phyloP scores from a whole-genome alignment of 1,139 yeast genomes.

The Kodamaea sp. region DNA sequence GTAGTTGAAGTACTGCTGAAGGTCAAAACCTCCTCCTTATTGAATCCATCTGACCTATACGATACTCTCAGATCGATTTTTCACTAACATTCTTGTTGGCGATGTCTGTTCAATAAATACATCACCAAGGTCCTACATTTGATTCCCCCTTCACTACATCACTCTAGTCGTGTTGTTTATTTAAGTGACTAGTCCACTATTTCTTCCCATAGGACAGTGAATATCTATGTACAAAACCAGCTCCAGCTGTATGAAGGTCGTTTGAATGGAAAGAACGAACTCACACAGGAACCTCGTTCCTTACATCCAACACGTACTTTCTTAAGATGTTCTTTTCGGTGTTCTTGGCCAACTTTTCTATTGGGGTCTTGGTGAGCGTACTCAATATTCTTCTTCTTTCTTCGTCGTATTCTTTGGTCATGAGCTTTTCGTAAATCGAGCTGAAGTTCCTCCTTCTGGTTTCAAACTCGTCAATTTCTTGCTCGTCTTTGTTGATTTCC shows the following conservation, averaged over 20 bases:
- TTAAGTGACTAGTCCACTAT: too few species aligned
- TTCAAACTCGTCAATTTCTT: constrained; percentile 30
- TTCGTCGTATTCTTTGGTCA: constrained; percentile 30
- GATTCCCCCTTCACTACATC: too few species aligned
- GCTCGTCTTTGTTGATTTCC: constrained; percentile 38
- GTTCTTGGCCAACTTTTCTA: constrained; percentile 38
- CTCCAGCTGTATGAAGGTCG: neutral
- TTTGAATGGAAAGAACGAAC: constrained; percentile 4
- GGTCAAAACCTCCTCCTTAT: too few species aligned
- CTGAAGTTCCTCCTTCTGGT: constrained; percentile 32
- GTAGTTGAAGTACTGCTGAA: too few species aligned
- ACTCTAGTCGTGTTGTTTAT: too few species aligned
- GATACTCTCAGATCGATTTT: too few species aligned
- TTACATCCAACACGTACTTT: constrained; percentile 46
- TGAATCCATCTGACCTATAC: too few species aligned
- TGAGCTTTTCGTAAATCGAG: constrained; percentile 36
- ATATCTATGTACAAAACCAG: constrained; percentile 1
- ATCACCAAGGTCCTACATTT: too few species aligned
- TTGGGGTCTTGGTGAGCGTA: constrained; percentile 23
- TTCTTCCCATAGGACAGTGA: too few species aligned
- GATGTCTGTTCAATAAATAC: too few species aligned
- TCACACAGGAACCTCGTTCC: constrained; percentile 38
- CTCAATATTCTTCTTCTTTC: constrained; percentile 30
- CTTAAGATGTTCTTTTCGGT: constrained; percentile 55
- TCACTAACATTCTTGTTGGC: too few species aligned